Evolutionary conservation across 73 alveolate genomes (phyloP), one percentile per base, ranked within the genome.

Genomic region (Effrenium voratum): DNA sequence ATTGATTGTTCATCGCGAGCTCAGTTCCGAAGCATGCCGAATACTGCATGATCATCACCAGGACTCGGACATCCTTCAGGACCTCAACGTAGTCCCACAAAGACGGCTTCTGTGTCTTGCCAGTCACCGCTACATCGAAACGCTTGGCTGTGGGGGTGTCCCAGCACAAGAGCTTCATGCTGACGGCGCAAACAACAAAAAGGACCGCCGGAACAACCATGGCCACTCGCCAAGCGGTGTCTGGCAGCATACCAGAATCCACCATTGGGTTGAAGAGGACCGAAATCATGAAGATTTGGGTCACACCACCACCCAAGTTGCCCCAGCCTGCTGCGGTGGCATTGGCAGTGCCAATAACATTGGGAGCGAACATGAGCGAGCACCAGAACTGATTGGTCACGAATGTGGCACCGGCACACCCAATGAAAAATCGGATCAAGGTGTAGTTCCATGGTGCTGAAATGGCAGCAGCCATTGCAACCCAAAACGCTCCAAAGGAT

Each of bases 1-100:
- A 43, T 60, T 72, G 91, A 66, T 73, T 73, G 98, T 91, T 91
- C 91, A 91, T 73, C 47, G 90, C 80, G n/a, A n/a, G n/a, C n/a
- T 46, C 93, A 0, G 76, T 50, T 22, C 93, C 93, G 40, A 82
- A 82, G 46, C 93, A 82, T 0, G 93, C 93, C 34, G 91, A 45
- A 38, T 82, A 82, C 68, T 82, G 93, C 36, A 82, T 32, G 0
- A 82, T 47, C 93, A 82, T 46, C 34, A 82, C 63, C 70, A 79
- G 70, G 47, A 79, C 66, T 24, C 91, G 91, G 22, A 44, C 22
- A 41, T 79, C 91, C 40, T 43, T 43, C 70, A 79, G 91, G 40
- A 43, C 86, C 34, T 76, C 86, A 22, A 76, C 86, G 22, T 76
- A 76, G 55, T 76, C 86, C 86, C 86, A 76, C 86, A 76, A 36